phyloP scores from a whole-genome alignment of 805 yeast genomes.

The Zygosaccharomyces pseudorouxii region DNA sequence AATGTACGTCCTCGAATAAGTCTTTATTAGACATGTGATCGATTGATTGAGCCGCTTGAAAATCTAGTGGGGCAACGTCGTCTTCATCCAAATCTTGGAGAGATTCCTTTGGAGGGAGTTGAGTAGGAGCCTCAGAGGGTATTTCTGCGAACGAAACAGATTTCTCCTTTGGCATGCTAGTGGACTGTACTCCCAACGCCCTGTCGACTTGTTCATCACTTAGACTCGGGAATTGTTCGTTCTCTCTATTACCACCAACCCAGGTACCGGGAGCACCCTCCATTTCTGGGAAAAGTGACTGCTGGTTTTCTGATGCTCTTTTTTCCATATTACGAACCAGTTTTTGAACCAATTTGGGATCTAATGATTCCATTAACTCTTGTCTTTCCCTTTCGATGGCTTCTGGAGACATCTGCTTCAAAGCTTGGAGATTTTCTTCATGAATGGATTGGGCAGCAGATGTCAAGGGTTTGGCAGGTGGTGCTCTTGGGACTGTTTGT shows the following conservation, averaged over 20 bases:
- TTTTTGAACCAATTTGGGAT: slow-evolving; percentile 62
- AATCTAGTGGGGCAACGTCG: slow-evolving; percentile 48
- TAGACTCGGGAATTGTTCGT: slow-evolving; percentile 23
- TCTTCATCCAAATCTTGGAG: slow-evolving; percentile 43
- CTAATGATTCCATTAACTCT: slow-evolving; percentile 61
- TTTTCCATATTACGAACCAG: slow-evolving; percentile 54
- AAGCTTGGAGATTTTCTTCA: slow-evolving; percentile 60
- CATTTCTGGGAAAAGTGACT: slow-evolving; percentile 36
- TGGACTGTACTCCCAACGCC: slow-evolving; percentile 23
- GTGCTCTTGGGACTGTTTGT: background rate
- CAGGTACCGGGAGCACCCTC: slow-evolving; percentile 37
- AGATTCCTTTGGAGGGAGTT: no score
- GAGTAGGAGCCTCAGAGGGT: no score
- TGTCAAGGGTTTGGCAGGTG: slow-evolving; percentile 15
- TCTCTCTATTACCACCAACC: slow-evolving; percentile 32
- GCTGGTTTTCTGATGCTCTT: slow-evolving; percentile 42
- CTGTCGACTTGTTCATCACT: slow-evolving; percentile 29
- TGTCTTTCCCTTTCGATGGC: slow-evolving; percentile 61
- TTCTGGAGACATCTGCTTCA: slow-evolving; percentile 58
- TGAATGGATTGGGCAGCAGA: slow-evolving; percentile 75
- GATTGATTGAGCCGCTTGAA: slow-evolving; percentile 44
- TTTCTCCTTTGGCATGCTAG: background rate
- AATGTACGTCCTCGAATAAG: slow-evolving; percentile 51
- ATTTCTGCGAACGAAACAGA: background rate
- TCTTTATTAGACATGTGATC: slow-evolving; percentile 43